Base-by-base conservation (phyloP, 768 basidiomycete genomes). In the Termitomyces heimii region DNA sequence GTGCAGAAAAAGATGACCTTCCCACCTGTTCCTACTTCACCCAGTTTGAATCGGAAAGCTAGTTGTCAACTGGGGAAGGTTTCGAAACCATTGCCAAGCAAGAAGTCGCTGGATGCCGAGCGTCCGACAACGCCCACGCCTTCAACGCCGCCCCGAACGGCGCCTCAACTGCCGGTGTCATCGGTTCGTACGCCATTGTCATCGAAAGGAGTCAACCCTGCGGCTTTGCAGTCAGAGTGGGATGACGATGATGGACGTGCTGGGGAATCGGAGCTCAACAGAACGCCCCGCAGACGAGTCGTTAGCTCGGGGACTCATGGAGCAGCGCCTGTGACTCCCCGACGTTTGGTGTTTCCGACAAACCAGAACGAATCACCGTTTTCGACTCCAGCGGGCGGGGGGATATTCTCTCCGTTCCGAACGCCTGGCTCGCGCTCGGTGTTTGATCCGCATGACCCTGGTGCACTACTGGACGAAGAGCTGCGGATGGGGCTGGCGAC, bases 361-460 rank as follows among this genome's bases (percentile, higher is more conserved):
- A 68, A 68, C 58, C 61, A 65, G 50, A 68, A 66, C 39, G 78
- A 77, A 16, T 76, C 74, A 37, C 75, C 77, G 9, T 76, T 73
- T 61, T 73, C 77, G 45, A 77, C 73, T 13, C 70, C 72, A 42
- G 66, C 62, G 10, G 63, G 67, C 49, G 63, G 65, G 1, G 43
- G 64, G 20, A 66, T 65, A 49, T 63, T 65, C 29, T 75, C 75
- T 24, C 74, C 75, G 12, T 80, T 79, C 67, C 76, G 78, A 20
- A 79, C 82, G 13, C 84, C 82, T 4, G 75, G 75, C 13, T 74
- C 79, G 44, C 71, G 79, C 58, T 72, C 64, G 28, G 75, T 88
- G 32, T 83, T 82, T 60, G 89, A 90, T 66, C 88, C 88, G 31
- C 84, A 88, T 60, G 86, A 90, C 68, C 86, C 88, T 4, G 73